Conservation (phyloP, 768 basidiomycete genomes). For the Inosperma sp. region DNA sequence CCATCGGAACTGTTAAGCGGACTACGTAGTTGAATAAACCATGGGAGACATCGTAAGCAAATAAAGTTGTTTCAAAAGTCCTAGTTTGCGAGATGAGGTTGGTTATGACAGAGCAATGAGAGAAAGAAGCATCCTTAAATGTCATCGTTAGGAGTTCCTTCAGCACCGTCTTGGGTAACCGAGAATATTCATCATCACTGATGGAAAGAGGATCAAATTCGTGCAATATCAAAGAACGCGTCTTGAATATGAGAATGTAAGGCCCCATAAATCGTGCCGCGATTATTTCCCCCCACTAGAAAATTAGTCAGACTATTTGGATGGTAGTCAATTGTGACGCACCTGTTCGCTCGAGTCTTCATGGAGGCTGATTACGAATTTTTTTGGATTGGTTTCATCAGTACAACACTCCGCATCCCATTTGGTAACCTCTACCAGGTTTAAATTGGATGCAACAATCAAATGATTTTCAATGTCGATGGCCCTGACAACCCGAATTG, state of each 20-base stretch:
- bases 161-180: slow-evolving; percentile 5
- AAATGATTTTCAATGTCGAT: too few relatives aligned
- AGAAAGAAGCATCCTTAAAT: slow-evolving; percentile 43
- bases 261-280: slow-evolving; percentile 43
- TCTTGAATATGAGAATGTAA: slow-evolving; percentile 49
- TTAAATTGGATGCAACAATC: too few relatives aligned
- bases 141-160: slow-evolving; percentile 29
- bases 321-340: not conserved
- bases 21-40: slow-evolving; percentile 50
- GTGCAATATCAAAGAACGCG: slow-evolving; percentile 48
- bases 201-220: slow-evolving; percentile 23
- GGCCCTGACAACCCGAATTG: too few relatives aligned
- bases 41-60: slow-evolving; percentile 42
- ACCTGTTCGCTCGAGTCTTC: too few relatives aligned
- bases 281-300: slow-evolving; percentile 40
- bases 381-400: too few relatives aligned
- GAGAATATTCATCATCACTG: slow-evolving; percentile 6
- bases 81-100: slow-evolving; percentile 6
- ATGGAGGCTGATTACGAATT: too few relatives aligned
- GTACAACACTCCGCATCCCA: too few relatives aligned
- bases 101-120: slow-evolving; percentile 22
- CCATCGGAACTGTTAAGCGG: slow-evolving; percentile 16
- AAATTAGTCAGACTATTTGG: not conserved
- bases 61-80: slow-evolving; percentile 32
- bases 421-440: too few relatives aligned